Evolutionary conservation across 1,284 basidiomycete genomes (phyloP), one percentile per base, ranked within the genome.

Genomic region (Meripilus lineatus): DNA sequence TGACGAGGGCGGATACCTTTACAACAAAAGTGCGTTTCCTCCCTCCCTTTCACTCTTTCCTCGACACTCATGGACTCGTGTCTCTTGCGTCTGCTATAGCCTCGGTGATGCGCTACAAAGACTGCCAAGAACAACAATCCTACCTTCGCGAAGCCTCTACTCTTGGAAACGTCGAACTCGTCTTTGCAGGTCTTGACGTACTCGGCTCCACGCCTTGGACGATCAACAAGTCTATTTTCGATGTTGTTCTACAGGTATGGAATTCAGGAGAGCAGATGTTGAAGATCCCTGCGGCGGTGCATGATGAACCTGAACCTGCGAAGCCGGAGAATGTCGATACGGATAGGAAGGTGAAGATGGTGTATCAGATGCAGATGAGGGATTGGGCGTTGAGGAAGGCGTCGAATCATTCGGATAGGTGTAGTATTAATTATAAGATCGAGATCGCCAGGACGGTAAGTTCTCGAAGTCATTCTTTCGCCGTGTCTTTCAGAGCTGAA

Each of bases 361-460:
- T 79, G 5, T 89, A 84, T 58, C 56, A 85, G 20, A 66, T 72
- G 42, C 71, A 78, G 23, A 67, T 87, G 54, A 87, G 81, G 63
- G 60, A 66, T 22, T 81, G 79, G 56, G 64, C 74, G n/a, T 71
- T 81, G 53, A 69, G 67, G 17, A 86, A 83, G 64, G 79, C 85
- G 15, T 84, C 82, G 55, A 89, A 88, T 53, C 95, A 98, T 65
- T 89, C 88, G 14, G 89, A 93, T 48, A 75, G 95, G 36, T 98
- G 94, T 65, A 90, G 79, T 59, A 84, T 94, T 50, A 98, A 98
- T 65, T 99, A 99, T 67, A 97, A 94, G 66, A 81, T 99, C 47
- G 95, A 98, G 66, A 96, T 99, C 57, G 95, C 95, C 2, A 77
- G 91, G 46, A 85, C 93, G 42, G 88, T 91, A 58, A 62, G 85